Evolutionary conservation across 306 rosid genomes (phyloP), one percentile per base, ranked within the genome.

Genomic region (Ormosia emarginata): DNA sequence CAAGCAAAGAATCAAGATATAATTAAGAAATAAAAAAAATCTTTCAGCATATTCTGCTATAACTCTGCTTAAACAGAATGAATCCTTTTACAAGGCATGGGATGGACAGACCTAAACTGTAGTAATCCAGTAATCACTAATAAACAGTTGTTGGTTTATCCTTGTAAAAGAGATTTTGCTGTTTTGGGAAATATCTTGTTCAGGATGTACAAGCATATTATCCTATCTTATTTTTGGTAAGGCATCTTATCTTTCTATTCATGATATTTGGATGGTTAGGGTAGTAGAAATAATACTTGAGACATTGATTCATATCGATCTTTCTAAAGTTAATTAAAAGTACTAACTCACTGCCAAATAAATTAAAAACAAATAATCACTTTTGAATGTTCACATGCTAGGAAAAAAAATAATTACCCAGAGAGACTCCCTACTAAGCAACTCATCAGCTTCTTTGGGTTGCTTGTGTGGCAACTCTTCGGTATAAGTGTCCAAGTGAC

Each of bases 381-480:
- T 67, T 69, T 57, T 58, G 40, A 75, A 71, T 15, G 56, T 67
- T 67, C 33, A 76, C 56, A 30, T 24, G 72, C 46, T 17, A 57
- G 70, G 40, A 67, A 40, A 0, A 0, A 80, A 77, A 65, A 63
- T 59, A 47, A 64, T 40, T 85, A 90, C 98, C 97, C 9, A 91
- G 83, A 87, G 90, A 91, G 50, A 87, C 87, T 81, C 94, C 92
- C 76, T 11, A 81, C 84, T 74, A 39, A 94, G 92, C 90, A 90
- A 81, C 52, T 88, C 81, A 75, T 94, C 94, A 39, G 92, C 96
- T 71, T 86, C 88, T 79, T 86, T 84, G 0, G 93, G 96, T 90
- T 92, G 91, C 83, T 82, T 75, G 58, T 86, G 63, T 68, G 98
- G 96, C 32, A 91, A 79, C 8, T 92, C 97, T 67, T 92, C 90